A percentile compares a stretch with the other conserved stretches of the same genome.
phyloP scores from a whole-genome alignment of 768 basidiomycete species.

The Dendrothele bispora region DNA sequence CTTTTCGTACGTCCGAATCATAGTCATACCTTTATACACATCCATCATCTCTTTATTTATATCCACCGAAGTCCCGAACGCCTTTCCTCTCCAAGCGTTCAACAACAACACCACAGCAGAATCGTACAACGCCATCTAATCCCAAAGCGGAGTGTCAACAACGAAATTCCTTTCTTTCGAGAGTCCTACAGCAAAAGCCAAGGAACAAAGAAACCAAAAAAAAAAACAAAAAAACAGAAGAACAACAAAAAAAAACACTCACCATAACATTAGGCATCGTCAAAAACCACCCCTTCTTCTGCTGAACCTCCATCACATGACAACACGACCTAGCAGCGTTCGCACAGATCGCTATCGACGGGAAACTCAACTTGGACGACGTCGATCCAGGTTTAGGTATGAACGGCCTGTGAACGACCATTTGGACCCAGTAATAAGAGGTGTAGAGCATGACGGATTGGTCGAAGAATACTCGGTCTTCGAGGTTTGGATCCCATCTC shows the following conservation, averaged over 20 bases:
- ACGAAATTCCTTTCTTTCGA: too few relatives aligned
- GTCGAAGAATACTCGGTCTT: slow-evolving; percentile 32
- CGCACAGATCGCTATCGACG: slow-evolving; percentile 38
- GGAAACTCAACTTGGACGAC: slow-evolving; percentile 14
- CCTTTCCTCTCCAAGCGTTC: neutral
- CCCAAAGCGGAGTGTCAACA: too few relatives aligned
- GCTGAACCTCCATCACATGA: slow-evolving; percentile 37
- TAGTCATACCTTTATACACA: neutral
- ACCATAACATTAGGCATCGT: neutral
- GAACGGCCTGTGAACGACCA: slow-evolving; percentile 47
- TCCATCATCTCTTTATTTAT: neutral
- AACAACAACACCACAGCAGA: neutral
- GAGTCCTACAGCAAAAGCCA: too few relatives aligned
- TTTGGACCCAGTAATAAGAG: slow-evolving; percentile 42
- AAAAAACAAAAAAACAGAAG: neutral
- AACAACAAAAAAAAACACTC: neutral
- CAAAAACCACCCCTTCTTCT: neutral
- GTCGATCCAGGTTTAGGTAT: slow-evolving; percentile 30
- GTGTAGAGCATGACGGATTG: slow-evolving; percentile 39
- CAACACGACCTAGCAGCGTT: slow-evolving; percentile 33
- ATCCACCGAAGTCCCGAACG: neutral
- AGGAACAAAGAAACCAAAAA: slow-evolving; percentile 1
- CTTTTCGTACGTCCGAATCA: neutral
- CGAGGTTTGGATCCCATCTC: slow-evolving; percentile 20
- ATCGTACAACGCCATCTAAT: neutral